Evolutionary conservation across 345 rosid species (phyloP), one percentile per base, ranked within the genome.

Genomic region (Brassica carinata): DNA sequence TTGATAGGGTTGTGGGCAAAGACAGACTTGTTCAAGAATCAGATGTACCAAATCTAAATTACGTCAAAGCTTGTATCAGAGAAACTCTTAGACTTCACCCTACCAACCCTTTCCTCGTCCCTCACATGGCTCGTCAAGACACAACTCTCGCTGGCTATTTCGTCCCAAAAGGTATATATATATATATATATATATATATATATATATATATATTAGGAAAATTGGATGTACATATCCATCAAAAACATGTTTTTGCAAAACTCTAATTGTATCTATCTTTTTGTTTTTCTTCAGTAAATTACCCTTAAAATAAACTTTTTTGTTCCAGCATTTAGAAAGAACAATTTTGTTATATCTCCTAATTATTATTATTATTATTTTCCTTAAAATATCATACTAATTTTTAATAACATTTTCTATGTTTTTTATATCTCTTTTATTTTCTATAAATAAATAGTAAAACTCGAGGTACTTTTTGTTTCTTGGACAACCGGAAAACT

Each of bases 41-140:
- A 15, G 59, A 53, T 6, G 59, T n/a, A n/a, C 8, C 19, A n/a
- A 53, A 53, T 15, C 59, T 53, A 15, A 53, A 53, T 15, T 53
- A 53, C 8, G 59, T 53, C 59, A 53, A 53, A 53, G 59, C 59
- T 15, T 53, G 59, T 53, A n/a, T n/a, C 59, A 53, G 59, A 53
- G 59, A 53, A 53, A 53, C 59, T 53, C 19, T 53, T 6, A 53
- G 59, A 53, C 59, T 53, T 15, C 59, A 53, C 59, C 59, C 59
- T 15, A 53, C 59, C 7, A 53, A 53, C 59, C 59, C 59, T n/a
- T 53, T 53, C 59, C 59, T 53, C 8, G 59, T 53, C 59, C 59
- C 59, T 53, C 59, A 53, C 19, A 53, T 53, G 59, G 59, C 59
- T 15, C 59, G 59, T 53, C 59, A 53, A n/a, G 59, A 53, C 59